These are phyloP conservation scores for Linum tenue DNA, from an alignment of 345 rosid genomes.

Conservation along the genomic window DNA sequence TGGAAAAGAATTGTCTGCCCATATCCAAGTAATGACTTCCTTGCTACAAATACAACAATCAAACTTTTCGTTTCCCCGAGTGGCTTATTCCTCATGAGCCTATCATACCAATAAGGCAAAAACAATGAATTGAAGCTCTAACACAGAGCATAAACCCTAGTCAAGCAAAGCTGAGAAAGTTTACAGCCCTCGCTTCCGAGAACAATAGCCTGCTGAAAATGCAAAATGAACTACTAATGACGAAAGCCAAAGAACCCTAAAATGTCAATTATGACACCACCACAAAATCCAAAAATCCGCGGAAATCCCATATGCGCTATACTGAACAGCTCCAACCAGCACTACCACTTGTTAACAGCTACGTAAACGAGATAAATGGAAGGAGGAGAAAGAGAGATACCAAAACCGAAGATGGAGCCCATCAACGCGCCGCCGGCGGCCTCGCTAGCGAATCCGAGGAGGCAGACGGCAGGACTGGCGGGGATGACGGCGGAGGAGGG, in stretches of 20 bases:
- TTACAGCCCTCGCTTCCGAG: too few relatives aligned
- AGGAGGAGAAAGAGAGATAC: slow-evolving; percentile 22
- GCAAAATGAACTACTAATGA: too few relatives aligned
- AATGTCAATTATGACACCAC: neutral
- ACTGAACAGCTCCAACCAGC: neutral
- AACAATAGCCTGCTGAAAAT: too few relatives aligned
- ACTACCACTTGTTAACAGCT: neutral
- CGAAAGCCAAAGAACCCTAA: too few relatives aligned
- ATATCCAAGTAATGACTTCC: slow-evolving; percentile 5
- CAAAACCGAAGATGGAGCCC: slow-evolving; percentile 85
- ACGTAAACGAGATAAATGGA: neutral
- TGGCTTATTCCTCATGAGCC: too few relatives aligned
- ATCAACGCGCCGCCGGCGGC: slow-evolving; percentile 78
- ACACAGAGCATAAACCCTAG: neutral
- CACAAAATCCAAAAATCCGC: neutral
- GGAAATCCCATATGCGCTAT: neutral
- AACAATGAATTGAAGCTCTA: too few relatives aligned
- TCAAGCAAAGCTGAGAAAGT: too few relatives aligned
- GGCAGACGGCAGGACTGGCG: slow-evolving; percentile 32
- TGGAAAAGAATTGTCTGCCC: neutral
- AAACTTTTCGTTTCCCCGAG: too few relatives aligned
- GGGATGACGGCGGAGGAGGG: slow-evolving; percentile 28
- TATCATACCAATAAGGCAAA: too few relatives aligned
- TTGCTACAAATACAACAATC: neutral
- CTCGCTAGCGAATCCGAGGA: slow-evolving; percentile 62